Evolutionary conservation across 2,329 filamentous ascomycete genomes (phyloP).

Genomic region (Mollisia scopiformis): DNA sequence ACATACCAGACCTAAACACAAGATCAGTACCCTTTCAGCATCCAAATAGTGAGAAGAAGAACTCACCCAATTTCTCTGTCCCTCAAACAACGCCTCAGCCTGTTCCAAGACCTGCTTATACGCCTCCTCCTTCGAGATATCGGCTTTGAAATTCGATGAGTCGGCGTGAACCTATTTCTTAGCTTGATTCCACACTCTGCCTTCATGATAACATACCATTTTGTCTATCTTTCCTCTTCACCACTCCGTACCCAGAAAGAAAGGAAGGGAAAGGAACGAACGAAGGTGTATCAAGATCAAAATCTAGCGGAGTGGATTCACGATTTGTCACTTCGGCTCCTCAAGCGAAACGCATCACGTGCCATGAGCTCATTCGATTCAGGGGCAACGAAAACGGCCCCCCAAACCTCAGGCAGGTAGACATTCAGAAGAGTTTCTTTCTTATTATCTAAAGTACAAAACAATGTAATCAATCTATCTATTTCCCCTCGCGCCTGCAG

Average conservation of each 20-base stretch:
- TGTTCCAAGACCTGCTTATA: slow-evolving; percentile 76
- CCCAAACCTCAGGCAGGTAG: no score
- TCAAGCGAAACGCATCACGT: not conserved
- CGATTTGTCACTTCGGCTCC: not conserved
- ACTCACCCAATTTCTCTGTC: slow-evolving; percentile 78
- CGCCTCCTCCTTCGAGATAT: slow-evolving; percentile 70
- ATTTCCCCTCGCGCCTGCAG: slow-evolving; percentile 55
- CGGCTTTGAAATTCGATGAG: slow-evolving; percentile 70
- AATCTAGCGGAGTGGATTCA: no score
- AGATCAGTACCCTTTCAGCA: not conserved
- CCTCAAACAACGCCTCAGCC: slow-evolving; percentile 69
- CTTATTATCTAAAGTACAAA: not conserved
- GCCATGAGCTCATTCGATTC: slow-evolving; percentile 1
- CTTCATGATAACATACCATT: not conserved
- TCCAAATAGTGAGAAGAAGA: not conserved
- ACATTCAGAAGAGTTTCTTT: not conserved
- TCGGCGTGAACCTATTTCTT: slow-evolving; percentile 64
- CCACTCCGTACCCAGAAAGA: no score
- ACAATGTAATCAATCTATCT: slow-evolving; percentile 24
- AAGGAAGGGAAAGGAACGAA: not conserved
- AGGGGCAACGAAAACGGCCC: not conserved
- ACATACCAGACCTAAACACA: slow-evolving; percentile 44
- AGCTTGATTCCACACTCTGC: not conserved
- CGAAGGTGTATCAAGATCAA: not conserved
- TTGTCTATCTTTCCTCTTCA: not conserved